Evolutionary conservation across 352 stramenopile genomes (phyloP), one percentile per base, ranked within the genome.

Genomic region (Phytophthora pinifolia): DNA sequence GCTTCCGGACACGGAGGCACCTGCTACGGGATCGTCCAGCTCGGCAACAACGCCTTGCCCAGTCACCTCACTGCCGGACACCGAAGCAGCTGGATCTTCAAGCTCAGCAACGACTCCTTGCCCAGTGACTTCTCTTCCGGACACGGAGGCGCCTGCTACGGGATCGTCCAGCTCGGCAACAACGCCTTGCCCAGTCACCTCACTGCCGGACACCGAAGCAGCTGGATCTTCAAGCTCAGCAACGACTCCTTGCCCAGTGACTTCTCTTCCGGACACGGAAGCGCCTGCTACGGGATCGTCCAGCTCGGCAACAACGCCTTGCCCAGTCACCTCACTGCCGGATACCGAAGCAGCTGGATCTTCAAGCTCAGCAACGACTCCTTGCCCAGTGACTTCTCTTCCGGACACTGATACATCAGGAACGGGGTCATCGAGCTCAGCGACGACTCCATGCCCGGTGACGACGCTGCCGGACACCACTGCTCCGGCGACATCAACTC

Each of bases 191-290:
- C 45, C 44, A 0, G 43, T 54, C 14, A 54, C 53, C 7, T 61
- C 53, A 1, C 43, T 60, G 1, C 43, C 53, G 0, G 53, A 48
- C 15, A 53, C 42, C 1, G 20, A 25, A 3, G 3, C 20, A 25
- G 4, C 54, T 34, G 8, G n/a, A 18, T 35, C 8, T 20, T 9
- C 14, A 32, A 14, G 35, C 18, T 2, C 44, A 2, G 41, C 15
- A 4, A 54, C 46, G 13, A 59, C 54, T 2, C 54, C 54, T 0
- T 62, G 45, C 44, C 54, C 54, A 0, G 37, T 62, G 9, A 62
- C 54, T 12, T 55, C 45, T 1, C 30, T 62, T 2, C 54, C 54
- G 8, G 54, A 62, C 13, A 54, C 46, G 2, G 32, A 35, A 5
- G 10, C 34, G 2, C 34, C 45, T 3, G 25, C 32, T 0, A 35